Percentiles rank a stretch among this genome's conserved stretches.
phyloP scores from a whole-genome alignment of 1,284 basidiomycete species.

The Takashimella koratensis region DNA sequence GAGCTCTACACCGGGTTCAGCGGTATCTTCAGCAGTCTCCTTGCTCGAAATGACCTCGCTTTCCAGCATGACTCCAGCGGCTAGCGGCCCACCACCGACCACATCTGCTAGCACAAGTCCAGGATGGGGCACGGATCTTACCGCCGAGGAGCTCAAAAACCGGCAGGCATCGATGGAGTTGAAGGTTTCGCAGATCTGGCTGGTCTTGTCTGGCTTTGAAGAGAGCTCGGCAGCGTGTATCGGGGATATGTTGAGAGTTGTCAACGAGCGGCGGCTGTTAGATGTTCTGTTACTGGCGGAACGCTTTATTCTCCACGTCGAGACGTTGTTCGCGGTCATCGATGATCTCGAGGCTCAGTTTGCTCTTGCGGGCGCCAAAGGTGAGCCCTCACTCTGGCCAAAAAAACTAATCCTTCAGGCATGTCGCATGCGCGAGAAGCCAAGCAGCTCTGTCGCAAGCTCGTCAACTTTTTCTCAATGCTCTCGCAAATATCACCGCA shows the following conservation, averaged over 20 bases:
- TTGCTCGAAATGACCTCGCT: conserved; percentile 42
- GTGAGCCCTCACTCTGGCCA: conserved; percentile 53
- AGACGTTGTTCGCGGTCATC: conserved; percentile 94
- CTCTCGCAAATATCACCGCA: conserved; percentile 58
- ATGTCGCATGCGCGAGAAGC: conserved; percentile 98
- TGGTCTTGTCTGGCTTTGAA: conserved; percentile 96
- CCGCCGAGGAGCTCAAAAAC: conserved; percentile 76
- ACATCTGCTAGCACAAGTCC: conserved; percentile 7
- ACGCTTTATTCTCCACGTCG: conserved; percentile 97
- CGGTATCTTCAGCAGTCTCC: conserved; percentile 50
- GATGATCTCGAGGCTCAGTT: conserved; percentile 94
- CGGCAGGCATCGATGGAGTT: conserved; percentile 95
- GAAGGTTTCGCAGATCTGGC: conserved; percentile 98
- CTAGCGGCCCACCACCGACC: conserved; percentile 38
- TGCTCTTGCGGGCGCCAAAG: conserved; percentile 73
- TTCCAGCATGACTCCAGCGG: conserved; percentile 38
- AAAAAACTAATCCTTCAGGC: too few relatives aligned
- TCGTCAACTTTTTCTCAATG: conserved; percentile 96
- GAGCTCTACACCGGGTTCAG: conserved; percentile 56
- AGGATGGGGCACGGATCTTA: conserved; percentile 56
- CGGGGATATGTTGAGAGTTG: conserved; percentile 95
- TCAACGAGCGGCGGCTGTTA: conserved; percentile 92
- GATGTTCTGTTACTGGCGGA: conserved; percentile 98
- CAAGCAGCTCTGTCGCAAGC: conserved; percentile 97
- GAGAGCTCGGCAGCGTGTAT: conserved; percentile 99